Evolutionary conservation across 1,284 basidiomycete species (phyloP), one percentile per base, ranked within the genome.

Genomic region (Tetrapyrgos nigripes): DNA sequence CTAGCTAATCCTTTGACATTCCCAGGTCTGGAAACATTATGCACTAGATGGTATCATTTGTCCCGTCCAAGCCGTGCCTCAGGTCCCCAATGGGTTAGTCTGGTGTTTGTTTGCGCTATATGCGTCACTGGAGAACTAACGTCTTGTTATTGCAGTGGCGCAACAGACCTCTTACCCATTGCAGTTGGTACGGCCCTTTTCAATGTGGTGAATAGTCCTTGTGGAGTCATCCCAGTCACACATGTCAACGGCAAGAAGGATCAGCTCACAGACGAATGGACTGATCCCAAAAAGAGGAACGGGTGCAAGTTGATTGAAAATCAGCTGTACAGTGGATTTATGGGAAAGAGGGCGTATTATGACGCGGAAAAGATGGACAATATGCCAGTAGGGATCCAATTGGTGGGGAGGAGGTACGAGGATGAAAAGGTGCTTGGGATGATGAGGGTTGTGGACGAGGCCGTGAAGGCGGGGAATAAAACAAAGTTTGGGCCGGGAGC

Each of bases 371-470:
- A 79, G 67, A 92, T 91, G 86, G 76, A 83, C 23, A 94, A 93
- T 0, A 80, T 97, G 71, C 94, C 94, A 0, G 84, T 97, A 0
- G 90, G 86, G 1, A 83, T 97, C 44, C 95, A 97, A 74, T 70
- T 96, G 23, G 88, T 92, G 0, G 92, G 91, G 1, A 83, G 79
- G 67, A 83, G 80, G 61, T 94, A 87, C 84, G 89, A 95, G 66
- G 95, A 97, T 53, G 95, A 96, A 77, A 93, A 92, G 72, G 87
- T 95, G 2, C 68, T 97, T 49, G 85, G 76, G 23, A 83, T 94
- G 75, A 96, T 96, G 94, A 78, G 81, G 62, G 74, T 94, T n/a
- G 76, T 96, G 6, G 93, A 95, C 61, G 72, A 77, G 6, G 88
- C 86, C 2, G 73, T 93, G 50, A 87, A 80, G 31, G 69, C 66